Evolutionary conservation across 192 early-diverging fungal species (phyloP).

Genomic region (Spizellomyces sp.): DNA sequence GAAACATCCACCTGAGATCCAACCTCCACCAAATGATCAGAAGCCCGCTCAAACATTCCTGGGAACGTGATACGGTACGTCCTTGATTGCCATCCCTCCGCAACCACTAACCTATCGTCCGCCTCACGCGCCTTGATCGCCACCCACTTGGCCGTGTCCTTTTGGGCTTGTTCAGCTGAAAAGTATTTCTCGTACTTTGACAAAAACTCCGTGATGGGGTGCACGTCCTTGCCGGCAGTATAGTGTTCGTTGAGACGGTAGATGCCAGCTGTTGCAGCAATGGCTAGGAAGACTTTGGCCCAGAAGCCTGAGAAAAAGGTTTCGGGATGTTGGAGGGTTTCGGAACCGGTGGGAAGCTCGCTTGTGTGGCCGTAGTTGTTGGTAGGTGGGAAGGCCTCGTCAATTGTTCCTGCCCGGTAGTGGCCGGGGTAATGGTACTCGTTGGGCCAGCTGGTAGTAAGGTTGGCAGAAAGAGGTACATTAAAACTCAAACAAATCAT

Average conservation of each 20-base stretch:
- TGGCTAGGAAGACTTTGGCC: constrained; percentile 22
- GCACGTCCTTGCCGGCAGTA: constrained; percentile 26
- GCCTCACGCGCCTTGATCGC: constrained; percentile 21
- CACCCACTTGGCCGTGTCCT: constrained; percentile 18
- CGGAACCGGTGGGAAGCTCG: constrained; percentile 19
- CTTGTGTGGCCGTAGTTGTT: neutral
- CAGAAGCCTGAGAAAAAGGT: constrained; percentile 30
- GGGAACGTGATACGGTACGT: constrained; percentile 34
- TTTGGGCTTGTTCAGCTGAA: constrained; percentile 15
- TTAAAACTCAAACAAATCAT: neutral
- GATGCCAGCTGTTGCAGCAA: constrained; percentile 18
- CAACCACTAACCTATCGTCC: constrained; percentile 38
- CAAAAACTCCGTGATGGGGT: constrained; percentile 39
- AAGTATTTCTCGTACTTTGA: neutral
- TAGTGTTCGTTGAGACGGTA: constrained; percentile 32
- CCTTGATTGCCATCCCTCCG: constrained; percentile 1
- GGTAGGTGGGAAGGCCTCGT: constrained; percentile 5
- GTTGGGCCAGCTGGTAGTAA: constrained; percentile 45
- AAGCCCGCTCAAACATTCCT: constrained; percentile 34
- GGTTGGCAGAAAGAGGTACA: too few relatives aligned
- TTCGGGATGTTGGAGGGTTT: constrained; percentile 18
- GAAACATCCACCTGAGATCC: constrained; percentile 38
- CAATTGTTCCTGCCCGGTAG: constrained; percentile 14
- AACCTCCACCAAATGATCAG: constrained; percentile 41
- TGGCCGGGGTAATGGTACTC: constrained; percentile 42